Evolutionary conservation across 2,329 filamentous ascomycete genomes (phyloP).

Genomic region (Thelonectria rubi): DNA sequence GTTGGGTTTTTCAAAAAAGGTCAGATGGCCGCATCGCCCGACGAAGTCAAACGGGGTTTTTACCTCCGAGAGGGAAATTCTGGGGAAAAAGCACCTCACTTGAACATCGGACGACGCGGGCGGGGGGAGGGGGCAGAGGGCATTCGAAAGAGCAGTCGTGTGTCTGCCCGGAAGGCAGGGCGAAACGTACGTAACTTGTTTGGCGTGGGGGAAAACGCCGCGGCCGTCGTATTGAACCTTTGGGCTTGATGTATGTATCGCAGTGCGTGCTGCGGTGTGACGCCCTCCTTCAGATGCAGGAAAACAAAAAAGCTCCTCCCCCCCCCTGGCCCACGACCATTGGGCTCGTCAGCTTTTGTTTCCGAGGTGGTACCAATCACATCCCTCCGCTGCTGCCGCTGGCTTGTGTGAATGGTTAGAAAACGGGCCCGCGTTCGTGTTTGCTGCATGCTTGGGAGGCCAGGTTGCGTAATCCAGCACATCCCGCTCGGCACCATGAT

Average conservation of each 20-base stretch:
- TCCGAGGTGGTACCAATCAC: conserved; percentile 38
- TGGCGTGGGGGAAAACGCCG: not conserved
- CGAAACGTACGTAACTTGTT: conserved; percentile 15
- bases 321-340: conserved; percentile 6
- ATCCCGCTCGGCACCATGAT: conserved; percentile 13
- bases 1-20: too few relatives aligned
- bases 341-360: conserved; percentile 37
- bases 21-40: not conserved
- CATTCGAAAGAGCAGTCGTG: not conserved
- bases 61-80: conserved; percentile 1
- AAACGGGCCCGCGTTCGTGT: conserved; percentile 20
- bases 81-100: conserved; percentile 9
- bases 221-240: conserved; percentile 1
- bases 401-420: conserved; percentile 12
- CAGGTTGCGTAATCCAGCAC: conserved; percentile 26
- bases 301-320: conserved; percentile 2
- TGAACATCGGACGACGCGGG: conserved; percentile 16
- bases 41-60: not conserved
- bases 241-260: conserved; percentile 21
- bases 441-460: conserved; percentile 28
- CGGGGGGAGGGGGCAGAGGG: conserved; percentile 4
- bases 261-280: conserved; percentile 22
- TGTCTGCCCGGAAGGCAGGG: not conserved
- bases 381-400: conserved; percentile 27
- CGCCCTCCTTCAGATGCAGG: conserved; percentile 20